Evolutionary conservation across 1,139 yeast species (phyloP).

Genomic region (Candida glucosophila): DNA sequence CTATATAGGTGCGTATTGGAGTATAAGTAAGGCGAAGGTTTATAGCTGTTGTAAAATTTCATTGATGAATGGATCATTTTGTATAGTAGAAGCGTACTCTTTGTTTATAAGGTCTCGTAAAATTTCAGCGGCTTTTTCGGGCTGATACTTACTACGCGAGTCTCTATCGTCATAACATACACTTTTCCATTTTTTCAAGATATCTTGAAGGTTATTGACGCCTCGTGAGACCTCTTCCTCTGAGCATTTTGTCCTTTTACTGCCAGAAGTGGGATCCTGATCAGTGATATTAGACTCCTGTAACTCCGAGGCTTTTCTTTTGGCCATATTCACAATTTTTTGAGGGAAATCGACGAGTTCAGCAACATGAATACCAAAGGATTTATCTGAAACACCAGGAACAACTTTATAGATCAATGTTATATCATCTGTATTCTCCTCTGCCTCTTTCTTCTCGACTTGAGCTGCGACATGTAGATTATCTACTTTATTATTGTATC

Average conservation of each 20-base stretch:
- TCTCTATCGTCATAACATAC: slow-evolving; percentile 34
- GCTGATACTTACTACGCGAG: slow-evolving; percentile 17
- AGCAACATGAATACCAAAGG: slow-evolving; percentile 96
- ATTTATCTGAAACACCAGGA: slow-evolving; percentile 86
- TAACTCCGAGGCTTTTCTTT: slow-evolving; percentile 81
- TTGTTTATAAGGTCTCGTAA: slow-evolving; percentile 27
- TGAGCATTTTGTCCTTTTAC: slow-evolving; percentile 44
- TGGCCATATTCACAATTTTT: slow-evolving; percentile 89
- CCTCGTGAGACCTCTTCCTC: slow-evolving; percentile 51
- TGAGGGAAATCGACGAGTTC: slow-evolving; percentile 88
- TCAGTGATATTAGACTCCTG: slow-evolving; percentile 52
- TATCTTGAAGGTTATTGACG: slow-evolving; percentile 40
- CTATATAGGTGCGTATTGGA: neutral
- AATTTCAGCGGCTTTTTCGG: slow-evolving; percentile 28
- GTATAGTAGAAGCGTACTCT: slow-evolving; percentile 14
- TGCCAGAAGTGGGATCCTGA: slow-evolving; percentile 21
- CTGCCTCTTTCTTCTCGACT: slow-evolving; percentile 39
- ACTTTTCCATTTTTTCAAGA: slow-evolving; percentile 56
- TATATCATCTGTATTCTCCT: slow-evolving; percentile 44
- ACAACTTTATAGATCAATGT: slow-evolving; percentile 86
- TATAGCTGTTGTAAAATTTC: slow-evolving; percentile 29
- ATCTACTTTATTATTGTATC: slow-evolving; percentile 47
- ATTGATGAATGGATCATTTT: slow-evolving; percentile 28
- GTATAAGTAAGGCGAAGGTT: slow-evolving; percentile 1
- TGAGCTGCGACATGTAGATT: slow-evolving; percentile 95